Evolutionary conservation across 2,329 filamentous ascomycete genomes (phyloP).

Genomic region (Paraphoma sp.): DNA sequence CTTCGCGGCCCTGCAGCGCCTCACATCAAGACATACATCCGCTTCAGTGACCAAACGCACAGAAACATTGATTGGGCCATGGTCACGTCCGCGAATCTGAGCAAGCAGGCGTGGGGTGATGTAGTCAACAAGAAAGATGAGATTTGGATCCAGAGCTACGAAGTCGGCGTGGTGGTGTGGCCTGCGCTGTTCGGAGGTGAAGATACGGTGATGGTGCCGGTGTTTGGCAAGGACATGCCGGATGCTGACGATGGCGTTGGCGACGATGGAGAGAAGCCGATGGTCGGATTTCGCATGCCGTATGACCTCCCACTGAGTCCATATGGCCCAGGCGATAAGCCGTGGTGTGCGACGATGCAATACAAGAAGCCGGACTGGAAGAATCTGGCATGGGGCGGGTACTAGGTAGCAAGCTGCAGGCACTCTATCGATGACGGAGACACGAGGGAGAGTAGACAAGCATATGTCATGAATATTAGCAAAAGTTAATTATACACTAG

Average conservation of each 20-base stretch:
- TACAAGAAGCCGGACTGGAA: conserved; percentile 70
- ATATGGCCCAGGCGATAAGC: conserved; percentile 69
- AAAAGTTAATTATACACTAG: neutral
- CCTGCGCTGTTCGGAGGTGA: conserved; percentile 59
- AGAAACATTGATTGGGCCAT: conserved; percentile 79
- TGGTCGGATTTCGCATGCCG: conserved; percentile 79
- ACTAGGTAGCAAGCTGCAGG: neutral
- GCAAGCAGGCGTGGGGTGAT: conserved; percentile 87
- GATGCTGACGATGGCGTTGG: conserved; percentile 23
- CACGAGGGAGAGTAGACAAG: no score
- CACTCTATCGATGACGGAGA: no score
- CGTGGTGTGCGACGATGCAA: conserved; percentile 74
- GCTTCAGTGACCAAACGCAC: conserved; percentile 57
- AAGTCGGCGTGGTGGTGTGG: conserved; percentile 85
- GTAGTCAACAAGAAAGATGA: conserved; percentile 63
- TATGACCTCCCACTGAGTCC: conserved; percentile 77
- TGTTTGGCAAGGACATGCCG: conserved; percentile 69
- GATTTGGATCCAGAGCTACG: conserved; percentile 78
- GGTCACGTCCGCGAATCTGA: conserved; percentile 88
- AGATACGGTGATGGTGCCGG: conserved; percentile 66
- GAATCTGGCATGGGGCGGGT: conserved; percentile 51
- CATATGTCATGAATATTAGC: neutral
- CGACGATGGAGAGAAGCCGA: conserved; percentile 12
- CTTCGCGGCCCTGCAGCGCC: conserved; percentile 70
- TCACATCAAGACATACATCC: conserved; percentile 89